Conservation (phyloP, 2,329 filamentous ascomycete species). For the Venturiaceae sp. region DNA sequence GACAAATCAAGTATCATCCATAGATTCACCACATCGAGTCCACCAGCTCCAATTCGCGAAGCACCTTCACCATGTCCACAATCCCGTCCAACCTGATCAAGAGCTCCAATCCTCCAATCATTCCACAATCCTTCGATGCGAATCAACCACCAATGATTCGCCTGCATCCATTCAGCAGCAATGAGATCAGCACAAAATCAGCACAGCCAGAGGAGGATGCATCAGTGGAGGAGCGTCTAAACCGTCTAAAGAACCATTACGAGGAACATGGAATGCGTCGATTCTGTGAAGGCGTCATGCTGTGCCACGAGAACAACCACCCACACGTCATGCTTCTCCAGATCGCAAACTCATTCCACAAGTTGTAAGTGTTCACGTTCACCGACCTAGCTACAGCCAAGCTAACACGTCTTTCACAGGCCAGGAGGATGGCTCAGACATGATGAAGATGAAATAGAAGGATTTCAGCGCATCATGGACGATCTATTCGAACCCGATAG, state of each 20-base stretch:
- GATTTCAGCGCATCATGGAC: slow-evolving; percentile 90
- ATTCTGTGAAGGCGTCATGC: slow-evolving; percentile 91
- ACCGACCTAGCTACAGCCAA: slow-evolving; percentile 1
- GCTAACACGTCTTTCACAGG: slow-evolving; percentile 25
- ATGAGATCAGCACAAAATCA: slow-evolving; percentile 98
- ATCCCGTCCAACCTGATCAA: neutral
- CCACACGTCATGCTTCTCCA: slow-evolving; percentile 98
- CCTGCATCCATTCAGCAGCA: slow-evolving; percentile 92
- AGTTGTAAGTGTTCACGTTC: slow-evolving; percentile 49
- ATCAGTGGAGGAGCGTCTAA: slow-evolving; percentile 83
- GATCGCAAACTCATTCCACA: slow-evolving; percentile 99
- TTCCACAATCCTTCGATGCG: slow-evolving; percentile 75
- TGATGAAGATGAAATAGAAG: slow-evolving; percentile 82
- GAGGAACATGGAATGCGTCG: slow-evolving; percentile 86
- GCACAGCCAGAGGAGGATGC: slow-evolving; percentile 97
- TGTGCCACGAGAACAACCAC: slow-evolving; percentile 98
- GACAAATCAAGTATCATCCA: too few relatives aligned
- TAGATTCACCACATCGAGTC: neutral
- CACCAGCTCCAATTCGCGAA: neutral
- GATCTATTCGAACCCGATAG: slow-evolving; percentile 91
- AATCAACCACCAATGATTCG: slow-evolving; percentile 86
- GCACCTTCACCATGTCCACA: slow-evolving; percentile 4
- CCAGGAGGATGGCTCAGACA: slow-evolving; percentile 89
- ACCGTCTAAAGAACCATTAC: slow-evolving; percentile 95
- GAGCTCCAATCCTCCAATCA: slow-evolving; percentile 42